Base-by-base conservation (phyloP, 768 basidiomycete species). In the Myochromella boudieri region DNA sequence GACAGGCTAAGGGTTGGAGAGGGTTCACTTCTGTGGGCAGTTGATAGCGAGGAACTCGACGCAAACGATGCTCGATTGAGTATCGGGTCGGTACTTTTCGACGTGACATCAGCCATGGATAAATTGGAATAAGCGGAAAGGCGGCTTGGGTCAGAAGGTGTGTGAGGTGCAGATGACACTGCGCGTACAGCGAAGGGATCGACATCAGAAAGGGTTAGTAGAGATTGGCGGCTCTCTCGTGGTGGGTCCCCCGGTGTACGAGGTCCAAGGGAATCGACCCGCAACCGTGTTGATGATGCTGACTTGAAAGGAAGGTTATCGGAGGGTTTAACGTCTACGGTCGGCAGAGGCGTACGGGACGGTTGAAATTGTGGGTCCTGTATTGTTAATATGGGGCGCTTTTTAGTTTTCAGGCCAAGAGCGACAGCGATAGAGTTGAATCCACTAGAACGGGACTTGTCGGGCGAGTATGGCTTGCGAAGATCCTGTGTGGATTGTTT, bases 371-470 rank as follows among this genome's bases (percentile, higher is more conserved):
- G 74, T 71, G 28, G 76, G 71, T 80, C 75, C 48, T 81, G 74
- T 45, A 82, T 77, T 41, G 80, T 66, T 26, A 82, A 62, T 2
- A 75, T 60, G 0, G 78, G 69, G 25, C 70, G 68, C 55, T 84
- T 87, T 67, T 81, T 87, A 17, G 77, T 64, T 62, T 78, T 85
- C 58, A 84, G 68, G 37, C 84, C 82, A 29, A 88, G 77, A 28
- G 78, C 82, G 38, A 77, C 70, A 8, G 78, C 78, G 40, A 87
- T 63, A 6, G 79, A 74, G 48, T 73, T 81, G 62, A 73, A 65
- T 51, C 60, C 56, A 44, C 59, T 48, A 24, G 60, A 50, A 48
- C 55, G 52, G 15, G 63, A 54, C n/a, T 66, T 71, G 39, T 67
- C 63, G 29, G 61, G 49, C 7, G 60, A 53, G 44, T 61, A 60